Evolutionary conservation across 2,329 filamentous ascomycete species (phyloP), one percentile per base, ranked within the genome.

Genomic region (Dryadomyces quercivorus): DNA sequence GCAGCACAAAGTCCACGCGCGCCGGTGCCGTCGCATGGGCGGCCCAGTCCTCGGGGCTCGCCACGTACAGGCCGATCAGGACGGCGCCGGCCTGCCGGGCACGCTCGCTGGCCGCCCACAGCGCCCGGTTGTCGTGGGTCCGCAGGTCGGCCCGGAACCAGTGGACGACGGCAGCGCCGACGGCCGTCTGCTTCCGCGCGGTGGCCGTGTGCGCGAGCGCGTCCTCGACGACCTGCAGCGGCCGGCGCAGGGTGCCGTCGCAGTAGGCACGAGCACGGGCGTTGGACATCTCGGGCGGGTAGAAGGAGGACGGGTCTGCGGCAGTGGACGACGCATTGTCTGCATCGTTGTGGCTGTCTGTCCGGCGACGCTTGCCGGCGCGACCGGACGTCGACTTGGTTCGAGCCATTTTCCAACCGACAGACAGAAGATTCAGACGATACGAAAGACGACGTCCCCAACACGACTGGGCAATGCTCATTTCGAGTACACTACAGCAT

Each of bases 61-160:
- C 68, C 31, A 95, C 76, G 66, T 90, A 95, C 49, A 95, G 67
- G 54, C 81, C 80, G 42, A 95, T 78, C 42, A 95, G 70, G 1
- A 88, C 85, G 0, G 91, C 62, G 0, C 61, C 61, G 0, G 59
- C 60, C n/a, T 53, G 58, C 2, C 50, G 56, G 0, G 65, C 66
- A 50, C 76, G 75, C 55, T 81, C 70, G 54, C 78, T 82, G 0
- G 90, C 90, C 57, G 82, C 68, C 38, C 78, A 75, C 22, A 95
- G 67, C 0, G 80, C 80, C 9, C 78, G 84, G 65, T 95, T 95
- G 66, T 96, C 91, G 0, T 70, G 67, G 1, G 78, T 74, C 2
- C 90, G 78, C 51, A 95, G 69, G 65, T 95, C 91, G 63, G 80
- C 82, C 69, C 93, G 94, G 73, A 92, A 95, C 90, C 90, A 95